Percentiles rank a stretch among this genome's conserved stretches.
Evolutionary conservation across 805 yeast genomes (phyloP).

Genomic region (Suhomyces sp.): DNA sequence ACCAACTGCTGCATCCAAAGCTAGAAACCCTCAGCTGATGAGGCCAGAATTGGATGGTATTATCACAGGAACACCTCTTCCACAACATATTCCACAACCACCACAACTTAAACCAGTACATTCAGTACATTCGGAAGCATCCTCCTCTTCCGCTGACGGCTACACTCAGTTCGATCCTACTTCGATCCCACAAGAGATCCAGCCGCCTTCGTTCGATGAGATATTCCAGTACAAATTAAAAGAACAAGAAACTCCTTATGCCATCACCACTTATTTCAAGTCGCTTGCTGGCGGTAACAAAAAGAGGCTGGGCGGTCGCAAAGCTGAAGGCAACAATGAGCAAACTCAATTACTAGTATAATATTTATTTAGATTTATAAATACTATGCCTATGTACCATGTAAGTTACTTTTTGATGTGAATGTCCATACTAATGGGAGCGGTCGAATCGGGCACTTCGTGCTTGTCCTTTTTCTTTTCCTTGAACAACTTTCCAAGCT

Average conservation of each 20-base stretch:
- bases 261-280: background rate
- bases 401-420: slow-evolving; percentile 14
- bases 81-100: slow-evolving; percentile 1
- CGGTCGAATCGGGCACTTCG: slow-evolving; percentile 6
- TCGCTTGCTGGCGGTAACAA: background rate
- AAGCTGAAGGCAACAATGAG: background rate
- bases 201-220: slow-evolving; percentile 32
- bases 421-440: slow-evolving; percentile 26
- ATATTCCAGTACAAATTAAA: slow-evolving; percentile 23
- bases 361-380: background rate
- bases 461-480: slow-evolving; percentile 22
- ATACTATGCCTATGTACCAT: background rate
- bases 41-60: slow-evolving; percentile 32
- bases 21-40: slow-evolving; percentile 36
- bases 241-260: slow-evolving; percentile 13
- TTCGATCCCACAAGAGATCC: slow-evolving; percentile 27
- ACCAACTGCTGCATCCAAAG: slow-evolving; percentile 37
- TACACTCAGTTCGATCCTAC: slow-evolving; percentile 2
- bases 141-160: slow-evolving; percentile 9
- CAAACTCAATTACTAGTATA: background rate
- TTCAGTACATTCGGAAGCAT: slow-evolving; percentile 15
- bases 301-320: background rate
- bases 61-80: slow-evolving; percentile 27
- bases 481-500: slow-evolving; percentile 51
- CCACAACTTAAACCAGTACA: slow-evolving; percentile 17